Percentiles rank a stretch among this genome's conserved stretches.
Evolutionary conservation across 2,329 filamentous ascomycete genomes (phyloP).

Genomic region (Fusarium solani-melongenae): DNA sequence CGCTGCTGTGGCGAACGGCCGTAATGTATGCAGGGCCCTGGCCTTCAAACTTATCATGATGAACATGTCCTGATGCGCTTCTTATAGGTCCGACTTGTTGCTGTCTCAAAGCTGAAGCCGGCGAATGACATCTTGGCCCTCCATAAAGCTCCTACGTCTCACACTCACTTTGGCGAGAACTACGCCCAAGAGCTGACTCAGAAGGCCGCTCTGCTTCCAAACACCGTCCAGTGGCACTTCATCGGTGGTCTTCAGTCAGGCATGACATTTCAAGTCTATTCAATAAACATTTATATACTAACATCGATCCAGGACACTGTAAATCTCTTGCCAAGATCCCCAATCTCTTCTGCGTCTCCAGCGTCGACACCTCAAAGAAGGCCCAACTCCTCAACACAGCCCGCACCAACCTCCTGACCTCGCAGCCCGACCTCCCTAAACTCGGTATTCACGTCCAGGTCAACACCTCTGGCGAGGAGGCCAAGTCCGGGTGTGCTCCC

Average conservation of each 20-base stretch:
- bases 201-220: conserved; percentile 84
- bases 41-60: neutral
- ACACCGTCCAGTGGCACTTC: conserved; percentile 90
- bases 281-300: neutral
- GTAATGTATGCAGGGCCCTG: conserved; percentile 58
- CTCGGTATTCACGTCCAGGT: conserved; percentile 90
- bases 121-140: conserved; percentile 90
- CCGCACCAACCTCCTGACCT: conserved; percentile 67
- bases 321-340: conserved; percentile 86
- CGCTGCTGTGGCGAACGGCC: conserved; percentile 61
- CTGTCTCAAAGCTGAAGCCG: conserved; percentile 96
- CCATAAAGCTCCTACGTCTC: conserved; percentile 68
- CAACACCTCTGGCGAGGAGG: conserved; percentile 90
- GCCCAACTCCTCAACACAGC: conserved; percentile 83
- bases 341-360: conserved; percentile 92
- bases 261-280: conserved; percentile 40
- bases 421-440: conserved; percentile 52
- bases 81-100: conserved; percentile 81
- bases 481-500: conserved; percentile 85
- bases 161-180: conserved; percentile 94
- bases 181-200: conserved; percentile 90
- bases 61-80: conserved; percentile 28
- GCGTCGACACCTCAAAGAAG: conserved; percentile 89
- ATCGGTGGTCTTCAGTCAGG: conserved; percentile 91
- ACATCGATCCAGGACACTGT: conserved; percentile 77